Evolutionary conservation across 2,329 filamentous ascomycete genomes (phyloP).

Genomic region (Coleophoma eucalyptorum): DNA sequence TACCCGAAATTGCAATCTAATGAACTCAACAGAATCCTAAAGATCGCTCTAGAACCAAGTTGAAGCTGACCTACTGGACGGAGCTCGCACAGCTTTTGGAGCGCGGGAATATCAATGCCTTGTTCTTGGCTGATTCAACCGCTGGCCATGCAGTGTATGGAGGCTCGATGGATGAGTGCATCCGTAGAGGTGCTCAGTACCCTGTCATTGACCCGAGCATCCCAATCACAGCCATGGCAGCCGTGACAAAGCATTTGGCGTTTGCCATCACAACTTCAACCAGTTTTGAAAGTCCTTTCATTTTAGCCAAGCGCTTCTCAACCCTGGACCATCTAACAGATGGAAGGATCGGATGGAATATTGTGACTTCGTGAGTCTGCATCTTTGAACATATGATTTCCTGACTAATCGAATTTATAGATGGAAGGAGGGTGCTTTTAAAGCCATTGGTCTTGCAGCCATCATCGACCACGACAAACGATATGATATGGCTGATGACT

Average conservation of each 20-base stretch:
- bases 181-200: conserved; percentile 63
- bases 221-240: conserved; percentile 66
- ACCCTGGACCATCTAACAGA: conserved; percentile 65
- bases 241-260: conserved; percentile 58
- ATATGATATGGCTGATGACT: conserved; percentile 61
- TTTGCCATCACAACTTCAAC: conserved; percentile 66
- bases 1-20: too few species aligned
- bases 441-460: too few species aligned
- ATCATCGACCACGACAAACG: conserved; percentile 58
- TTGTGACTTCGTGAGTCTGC: conserved; percentile 61
- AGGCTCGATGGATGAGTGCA: conserved; percentile 51
- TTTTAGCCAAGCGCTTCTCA: conserved; percentile 59
- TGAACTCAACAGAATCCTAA: background rate
- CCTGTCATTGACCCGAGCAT: conserved; percentile 63
- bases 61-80: conserved; percentile 57
- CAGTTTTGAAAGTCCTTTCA: conserved; percentile 55
- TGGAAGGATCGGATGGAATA: conserved; percentile 60
- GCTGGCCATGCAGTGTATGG: conserved; percentile 66
- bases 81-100: conserved; percentile 60
- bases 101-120: conserved; percentile 56
- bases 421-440: too few species aligned
- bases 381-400: conserved; percentile 26
- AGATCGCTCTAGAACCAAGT: background rate
- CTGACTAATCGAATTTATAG: too few species aligned
- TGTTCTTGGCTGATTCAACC: conserved; percentile 57